A percentile compares a stretch with the other conserved stretches of the same genome.
Evolutionary conservation across 495 filamentous ascomycete species (phyloP).

Genomic region (Neurospora tetrasperma): DNA sequence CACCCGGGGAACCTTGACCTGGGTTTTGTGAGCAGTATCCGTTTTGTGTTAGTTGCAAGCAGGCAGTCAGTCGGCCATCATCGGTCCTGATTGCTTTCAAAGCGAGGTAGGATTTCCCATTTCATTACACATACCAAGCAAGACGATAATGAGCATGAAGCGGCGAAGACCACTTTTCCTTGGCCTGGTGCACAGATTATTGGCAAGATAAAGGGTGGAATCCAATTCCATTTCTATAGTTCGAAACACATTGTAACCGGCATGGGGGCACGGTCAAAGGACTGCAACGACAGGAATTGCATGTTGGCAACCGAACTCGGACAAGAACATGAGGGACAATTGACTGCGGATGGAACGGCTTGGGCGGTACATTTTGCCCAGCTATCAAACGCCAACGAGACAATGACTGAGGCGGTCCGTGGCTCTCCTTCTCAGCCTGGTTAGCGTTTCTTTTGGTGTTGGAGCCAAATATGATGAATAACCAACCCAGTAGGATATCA

Average conservation of each 20-base stretch:
- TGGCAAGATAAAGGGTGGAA: neutral
- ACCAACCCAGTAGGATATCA: neutral
- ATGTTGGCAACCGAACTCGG: neutral
- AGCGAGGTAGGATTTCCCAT: neutral
- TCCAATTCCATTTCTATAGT: neutral
- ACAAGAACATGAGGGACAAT: neutral
- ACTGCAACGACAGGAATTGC: neutral
- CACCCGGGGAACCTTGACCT: neutral
- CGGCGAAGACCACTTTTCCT: neutral
- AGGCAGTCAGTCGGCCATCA: neutral
- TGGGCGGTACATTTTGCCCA: neutral
- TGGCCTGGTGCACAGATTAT: neutral
- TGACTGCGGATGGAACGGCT: neutral
- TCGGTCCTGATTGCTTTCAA: neutral
- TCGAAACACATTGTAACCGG: neutral
- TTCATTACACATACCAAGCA: neutral
- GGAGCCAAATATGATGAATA: neutral
- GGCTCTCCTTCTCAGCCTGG: neutral
- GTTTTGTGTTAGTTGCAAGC: neutral
- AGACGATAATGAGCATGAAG: neutral
- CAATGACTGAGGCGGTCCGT: neutral
- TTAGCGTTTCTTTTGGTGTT: neutral
- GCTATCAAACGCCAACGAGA: neutral
- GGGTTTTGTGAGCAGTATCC: neutral
- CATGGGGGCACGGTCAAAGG: neutral